Evolutionary conservation across 2,329 filamentous ascomycete species (phyloP), one percentile per base, ranked within the genome.

Genomic region (Fusarium udum): DNA sequence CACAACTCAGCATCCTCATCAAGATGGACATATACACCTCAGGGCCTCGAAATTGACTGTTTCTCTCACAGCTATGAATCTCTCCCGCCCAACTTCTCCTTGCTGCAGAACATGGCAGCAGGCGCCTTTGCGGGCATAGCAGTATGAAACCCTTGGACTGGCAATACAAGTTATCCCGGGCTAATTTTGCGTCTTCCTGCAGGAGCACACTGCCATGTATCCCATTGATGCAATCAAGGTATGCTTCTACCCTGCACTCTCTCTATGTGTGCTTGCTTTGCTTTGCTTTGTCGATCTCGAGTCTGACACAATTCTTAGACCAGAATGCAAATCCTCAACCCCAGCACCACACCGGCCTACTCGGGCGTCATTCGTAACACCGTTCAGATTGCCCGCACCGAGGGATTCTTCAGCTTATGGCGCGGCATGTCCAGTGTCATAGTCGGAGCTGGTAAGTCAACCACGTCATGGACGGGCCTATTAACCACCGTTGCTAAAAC

Each of bases 191-290:
- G 60, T 60, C 32, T 40, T 32, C 32, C 28, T 69, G 58, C 77
- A 98, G 95, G 95, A 98, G 86, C 95, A 98, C 84, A 97, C 95
- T 67, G 95, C 97, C 79, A 98, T 99, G 96, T 99, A 99, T 82
- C 96, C 96, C 26, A 93, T 99, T 80, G 96, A 99, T 85, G 91
- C 97, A 77, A 93, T 99, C 81, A 99, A 99, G 92, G 96, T 98
- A 76, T 75, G 82, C 64, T 46, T 9, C 64, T 24, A 64, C 26
- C 26, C 51, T 31, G 24, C 48, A 22, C 39, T 32, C 24, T 32
- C 45, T 31, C 24, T 26, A 40, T 24, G 45, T 49, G 45, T 49
- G 20, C 24, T 18, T 51, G 31, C 31, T 26, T 26, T 22, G 37
- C 37, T 13, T 39, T 59, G 60, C 24, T 46, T 28, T 16, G 45